These are phyloP conservation scores for Yamadazyma akitaensis DNA, from an alignment of 805 yeast genomes.

Conservation along the genomic window DNA sequence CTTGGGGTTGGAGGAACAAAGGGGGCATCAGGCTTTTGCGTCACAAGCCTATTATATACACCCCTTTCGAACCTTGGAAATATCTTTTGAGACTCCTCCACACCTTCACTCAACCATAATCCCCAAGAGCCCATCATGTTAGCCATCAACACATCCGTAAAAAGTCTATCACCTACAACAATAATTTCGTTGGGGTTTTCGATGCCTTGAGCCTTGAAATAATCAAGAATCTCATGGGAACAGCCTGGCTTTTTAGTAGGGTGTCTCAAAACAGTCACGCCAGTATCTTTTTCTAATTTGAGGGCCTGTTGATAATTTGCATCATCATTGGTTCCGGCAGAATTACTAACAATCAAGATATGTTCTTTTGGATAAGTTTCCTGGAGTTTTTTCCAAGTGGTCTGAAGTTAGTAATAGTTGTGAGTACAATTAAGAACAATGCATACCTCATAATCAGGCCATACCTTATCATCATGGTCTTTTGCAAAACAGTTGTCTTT, in stretches of 20 bases:
- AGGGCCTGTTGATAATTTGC: conserved; percentile 54
- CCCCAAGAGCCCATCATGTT: conserved; percentile 87
- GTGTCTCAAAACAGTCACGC: conserved; percentile 68
- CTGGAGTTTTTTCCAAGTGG: conserved; percentile 53
- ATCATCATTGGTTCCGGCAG: conserved; percentile 90
- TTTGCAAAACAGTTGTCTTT: conserved; percentile 94
- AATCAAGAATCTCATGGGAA: conserved; percentile 58
- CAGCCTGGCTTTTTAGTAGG: conserved; percentile 82
- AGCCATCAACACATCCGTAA: conserved; percentile 93
- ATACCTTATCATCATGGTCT: conserved; percentile 74
- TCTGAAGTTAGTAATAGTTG: conserved; percentile 18
- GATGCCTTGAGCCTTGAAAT: conserved; percentile 50
- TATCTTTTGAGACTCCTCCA: conserved; percentile 47
- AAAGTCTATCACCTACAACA: conserved; percentile 84
- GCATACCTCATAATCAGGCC: conserved; percentile 52
- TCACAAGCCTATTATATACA: conserved; percentile 22
- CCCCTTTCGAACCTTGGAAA: conserved; percentile 54
- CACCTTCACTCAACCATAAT: conserved; percentile 82
- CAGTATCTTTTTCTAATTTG: conserved; percentile 58
- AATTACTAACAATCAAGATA: conserved; percentile 79
- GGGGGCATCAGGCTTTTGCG: conserved; percentile 15
- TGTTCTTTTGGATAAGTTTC: conserved; percentile 58
- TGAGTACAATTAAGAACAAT: neutral
- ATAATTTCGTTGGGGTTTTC: conserved; percentile 53
- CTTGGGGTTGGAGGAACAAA: conserved; percentile 19